These are phyloP conservation scores for Lablab purpureus DNA, from an alignment of 306 rosid species.

Conservation along the genomic window DNA sequence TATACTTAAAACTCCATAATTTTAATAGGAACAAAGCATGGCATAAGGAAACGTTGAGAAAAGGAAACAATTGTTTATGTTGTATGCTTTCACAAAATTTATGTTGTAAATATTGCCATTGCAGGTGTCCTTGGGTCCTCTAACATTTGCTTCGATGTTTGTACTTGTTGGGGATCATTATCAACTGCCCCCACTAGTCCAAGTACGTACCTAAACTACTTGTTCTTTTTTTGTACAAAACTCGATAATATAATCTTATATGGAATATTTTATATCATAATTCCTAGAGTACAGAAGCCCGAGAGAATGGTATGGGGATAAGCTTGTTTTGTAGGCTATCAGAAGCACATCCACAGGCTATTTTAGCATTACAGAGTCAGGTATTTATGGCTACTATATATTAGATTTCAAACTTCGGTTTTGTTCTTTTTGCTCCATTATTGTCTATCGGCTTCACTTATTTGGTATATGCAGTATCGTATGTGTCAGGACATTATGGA, in stretches of 20 bases:
- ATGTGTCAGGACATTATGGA: constrained; percentile 95
- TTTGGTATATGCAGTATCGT: constrained; percentile 72
- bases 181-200: constrained; percentile 94
- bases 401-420: constrained; percentile 14
- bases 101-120: constrained; percentile 41
- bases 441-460: constrained; percentile 42
- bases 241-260: background rate
- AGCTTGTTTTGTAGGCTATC: constrained; percentile 96
- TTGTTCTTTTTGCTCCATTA: constrained; percentile 37
- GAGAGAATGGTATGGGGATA: constrained; percentile 91
- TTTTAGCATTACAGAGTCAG: constrained; percentile 90
- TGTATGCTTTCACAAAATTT: background rate
- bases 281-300: constrained; percentile 86
- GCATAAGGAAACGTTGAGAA: background rate
- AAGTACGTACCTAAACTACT: constrained; percentile 54
- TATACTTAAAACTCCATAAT: background rate
- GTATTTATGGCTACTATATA: constrained; percentile 50
- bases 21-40: background rate
- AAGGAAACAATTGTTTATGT: background rate
- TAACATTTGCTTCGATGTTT: constrained; percentile 84
- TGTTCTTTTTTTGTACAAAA: constrained; percentile 10
- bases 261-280: constrained; percentile 20
- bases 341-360: constrained; percentile 93
- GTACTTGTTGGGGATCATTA: constrained; percentile 97
- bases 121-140: constrained; percentile 95